phyloP scores from a whole-genome alignment of 441 rosid genomes.

The Mallotus japonicus region DNA sequence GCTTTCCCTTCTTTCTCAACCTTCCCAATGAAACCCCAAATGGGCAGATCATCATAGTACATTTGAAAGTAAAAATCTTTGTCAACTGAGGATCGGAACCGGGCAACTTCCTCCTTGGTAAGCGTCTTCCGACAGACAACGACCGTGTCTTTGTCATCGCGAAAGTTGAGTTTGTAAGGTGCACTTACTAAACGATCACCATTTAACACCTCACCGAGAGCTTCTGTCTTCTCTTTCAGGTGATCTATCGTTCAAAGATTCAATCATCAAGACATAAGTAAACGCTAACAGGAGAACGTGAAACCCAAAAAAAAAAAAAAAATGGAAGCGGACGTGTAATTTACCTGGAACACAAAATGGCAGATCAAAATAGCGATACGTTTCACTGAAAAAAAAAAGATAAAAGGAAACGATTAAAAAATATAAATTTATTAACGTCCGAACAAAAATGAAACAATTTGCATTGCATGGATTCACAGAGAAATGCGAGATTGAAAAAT shows the following conservation, averaged over 20 bases:
- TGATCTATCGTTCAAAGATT: constrained; percentile 32
- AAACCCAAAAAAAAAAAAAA: neutral
- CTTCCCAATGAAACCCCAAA: constrained; percentile 88
- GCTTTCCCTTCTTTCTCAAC: constrained; percentile 69
- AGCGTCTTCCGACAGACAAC: constrained; percentile 58
- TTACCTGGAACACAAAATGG: constrained; percentile 53
- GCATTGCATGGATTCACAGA: too few species aligned
- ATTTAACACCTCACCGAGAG: constrained; percentile 80
- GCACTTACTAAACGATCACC: constrained; percentile 82
- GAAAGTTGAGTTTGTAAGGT: constrained; percentile 64
- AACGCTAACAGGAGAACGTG: neutral
- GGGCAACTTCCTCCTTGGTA: constrained; percentile 48
- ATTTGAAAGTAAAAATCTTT: constrained; percentile 83
- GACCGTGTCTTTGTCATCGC: constrained; percentile 60
- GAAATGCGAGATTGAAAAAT: too few species aligned
- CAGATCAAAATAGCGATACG: constrained; percentile 81
- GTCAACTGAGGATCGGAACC: constrained; percentile 56
- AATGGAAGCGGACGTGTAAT: too few species aligned
- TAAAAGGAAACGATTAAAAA: neutral
- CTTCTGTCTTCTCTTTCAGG: constrained; percentile 73
- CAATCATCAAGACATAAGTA: neutral
- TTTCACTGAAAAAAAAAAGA: constrained; percentile 23
- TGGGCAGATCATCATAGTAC: constrained; percentile 83
- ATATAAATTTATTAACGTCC: neutral
- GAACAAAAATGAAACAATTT: too few species aligned